Base-by-base conservation (phyloP, 371 early-diverging fungal species). In the Blakeslea trispora region DNA sequence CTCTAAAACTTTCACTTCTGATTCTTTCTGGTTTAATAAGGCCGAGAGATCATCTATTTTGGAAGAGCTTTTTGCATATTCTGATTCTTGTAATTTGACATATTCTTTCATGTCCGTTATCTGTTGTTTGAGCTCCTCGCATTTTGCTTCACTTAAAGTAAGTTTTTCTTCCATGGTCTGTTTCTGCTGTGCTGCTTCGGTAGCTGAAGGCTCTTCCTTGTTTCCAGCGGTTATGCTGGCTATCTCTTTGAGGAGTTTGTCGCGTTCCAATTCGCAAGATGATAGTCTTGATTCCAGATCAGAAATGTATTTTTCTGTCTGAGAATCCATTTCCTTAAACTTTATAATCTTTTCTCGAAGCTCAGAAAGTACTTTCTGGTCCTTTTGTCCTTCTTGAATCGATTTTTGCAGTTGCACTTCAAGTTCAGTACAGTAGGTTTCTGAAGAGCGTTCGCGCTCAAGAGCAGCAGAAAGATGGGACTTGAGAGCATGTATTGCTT, bases 301-400 rank as follows among this genome's bases (percentile, higher is more conserved):
- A 31, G 57, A 52, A 34, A 81, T 81, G 42, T 81, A 79, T 43
- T 68, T 61, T 48, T 79, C 81, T 1, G 77, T 75, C n/a, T 61
- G 68, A 5, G 66, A 53, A 39, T 79, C 79, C 59, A 66, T 65
- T 28, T 79, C 76, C 28, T 67, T 63, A 40, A 77, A 64, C 43
- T 69, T 66, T 17, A 67, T 45, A 32, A 79, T 66, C 21, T 77
- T 77, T 32, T 64, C 53, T 21, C 63, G 63, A 10, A 81, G 39
- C 37, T 68, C 72, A 10, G 51, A 61, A 1, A 81, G 52, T 2
- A 72, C 34, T n/a, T 63, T 59, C 14, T 79, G 71, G 32, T 66
- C 66, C 19, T 48, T 48, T 4, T 54, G 45, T 1, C 45, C 56
- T 8, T 50, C 46, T 18, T 18, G 28, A 14, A 56, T 45, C 13